Percentiles rank a stretch among this genome's conserved stretches.
These are phyloP conservation scores for Pestalotiopsis sp. DNA, from an alignment of 2,329 filamentous ascomycete genomes.

Conservation along the genomic window DNA sequence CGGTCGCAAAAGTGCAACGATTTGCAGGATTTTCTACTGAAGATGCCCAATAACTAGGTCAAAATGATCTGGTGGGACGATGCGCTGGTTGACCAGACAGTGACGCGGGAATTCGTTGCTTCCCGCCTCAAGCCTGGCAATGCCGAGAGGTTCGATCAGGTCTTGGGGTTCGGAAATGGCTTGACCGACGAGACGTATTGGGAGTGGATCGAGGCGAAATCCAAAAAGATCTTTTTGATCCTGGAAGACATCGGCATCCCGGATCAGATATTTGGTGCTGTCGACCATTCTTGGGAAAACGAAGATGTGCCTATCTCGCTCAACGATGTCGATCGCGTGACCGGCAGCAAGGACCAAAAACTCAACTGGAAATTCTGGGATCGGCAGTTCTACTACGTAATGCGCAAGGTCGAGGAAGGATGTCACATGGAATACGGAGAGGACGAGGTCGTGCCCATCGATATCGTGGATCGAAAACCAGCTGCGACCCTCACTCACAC, in stretches of 20 bases:
- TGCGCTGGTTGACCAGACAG: conserved; percentile 68
- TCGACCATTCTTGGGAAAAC: conserved; percentile 79
- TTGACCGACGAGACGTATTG: conserved; percentile 75
- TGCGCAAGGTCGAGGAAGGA: conserved; percentile 63
- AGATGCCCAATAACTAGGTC: conserved; percentile 1
- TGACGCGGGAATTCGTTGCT: conserved; percentile 69
- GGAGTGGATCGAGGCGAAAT: conserved; percentile 74
- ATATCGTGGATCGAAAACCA: conserved; percentile 63
- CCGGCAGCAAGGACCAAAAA: conserved; percentile 60
- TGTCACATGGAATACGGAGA: conserved; percentile 66
- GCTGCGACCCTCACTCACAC: conserved; percentile 33
- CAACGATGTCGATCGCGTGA: conserved; percentile 66
- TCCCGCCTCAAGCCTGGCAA: conserved; percentile 67
- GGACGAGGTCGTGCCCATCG: conserved; percentile 70
- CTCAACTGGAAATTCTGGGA: conserved; percentile 71
- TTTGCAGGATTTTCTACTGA: background rate
- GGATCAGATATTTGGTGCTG: conserved; percentile 74
- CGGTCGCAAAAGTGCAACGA: background rate
- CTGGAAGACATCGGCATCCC: conserved; percentile 70
- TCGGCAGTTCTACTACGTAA: conserved; percentile 71
- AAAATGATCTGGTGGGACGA: conserved; percentile 70
- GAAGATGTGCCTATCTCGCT: conserved; percentile 70
- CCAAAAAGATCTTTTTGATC: conserved; percentile 71
- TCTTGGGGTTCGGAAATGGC: conserved; percentile 68
- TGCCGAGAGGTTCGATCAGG: conserved; percentile 60